Evolutionary conservation across 768 basidiomycete species (phyloP).

Genomic region (Crucibulum laeve): DNA sequence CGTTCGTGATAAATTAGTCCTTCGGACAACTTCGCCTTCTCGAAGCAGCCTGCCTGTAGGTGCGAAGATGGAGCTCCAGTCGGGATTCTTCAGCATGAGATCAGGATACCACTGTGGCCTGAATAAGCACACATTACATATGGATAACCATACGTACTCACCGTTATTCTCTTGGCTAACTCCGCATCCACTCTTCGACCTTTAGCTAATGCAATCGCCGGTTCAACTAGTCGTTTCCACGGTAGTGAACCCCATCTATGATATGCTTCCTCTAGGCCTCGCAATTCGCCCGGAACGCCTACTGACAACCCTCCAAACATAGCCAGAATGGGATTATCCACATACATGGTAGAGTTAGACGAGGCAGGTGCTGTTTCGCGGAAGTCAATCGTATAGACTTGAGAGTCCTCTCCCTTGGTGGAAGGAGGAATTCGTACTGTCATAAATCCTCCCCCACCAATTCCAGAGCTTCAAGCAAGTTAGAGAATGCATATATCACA

Average conservation of each 20-base stretch:
- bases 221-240: slow-evolving; percentile 76
- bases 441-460: slow-evolving; percentile 90
- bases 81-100: slow-evolving; percentile 63
- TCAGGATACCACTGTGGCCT: slow-evolving; percentile 34
- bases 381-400: slow-evolving; percentile 79
- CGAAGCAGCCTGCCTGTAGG: slow-evolving; percentile 65
- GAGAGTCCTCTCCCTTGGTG: slow-evolving; percentile 35
- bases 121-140: neutral
- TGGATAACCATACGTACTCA: slow-evolving; percentile 24
- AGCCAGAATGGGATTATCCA: slow-evolving; percentile 44
- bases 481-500: slow-evolving; percentile 2
- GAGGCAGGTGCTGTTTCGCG: slow-evolving; percentile 80
- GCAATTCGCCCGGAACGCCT: slow-evolving; percentile 89
- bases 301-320: slow-evolving; percentile 78
- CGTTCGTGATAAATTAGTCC: slow-evolving; percentile 75
- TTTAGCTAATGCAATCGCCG: slow-evolving; percentile 67
- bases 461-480: slow-evolving; percentile 52
- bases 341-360: slow-evolving; percentile 77
- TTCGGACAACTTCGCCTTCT: slow-evolving; percentile 70
- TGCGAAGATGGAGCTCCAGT: slow-evolving; percentile 84
- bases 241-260: slow-evolving; percentile 75
- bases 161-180: slow-evolving; percentile 68
- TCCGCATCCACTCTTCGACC: slow-evolving; percentile 82
- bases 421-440: slow-evolving; percentile 69
- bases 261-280: slow-evolving; percentile 83